Conservation (phyloP, 2,329 filamentous ascomycete species). For the Fonsecaea pedrosoi region DNA sequence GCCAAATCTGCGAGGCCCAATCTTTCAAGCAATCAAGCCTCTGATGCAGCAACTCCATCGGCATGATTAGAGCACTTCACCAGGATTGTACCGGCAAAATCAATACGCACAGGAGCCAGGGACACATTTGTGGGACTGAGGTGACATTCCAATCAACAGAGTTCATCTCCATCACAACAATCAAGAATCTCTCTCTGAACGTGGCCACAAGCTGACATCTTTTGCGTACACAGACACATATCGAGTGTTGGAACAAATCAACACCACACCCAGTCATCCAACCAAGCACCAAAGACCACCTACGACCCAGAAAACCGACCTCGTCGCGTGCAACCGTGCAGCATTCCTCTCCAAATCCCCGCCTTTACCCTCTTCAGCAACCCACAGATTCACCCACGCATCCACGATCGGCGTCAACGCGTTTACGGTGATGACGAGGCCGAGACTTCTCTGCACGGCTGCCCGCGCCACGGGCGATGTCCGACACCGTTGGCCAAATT, state of each 20-base stretch:
- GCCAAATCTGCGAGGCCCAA: not conserved
- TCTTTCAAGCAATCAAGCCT: not conserved
- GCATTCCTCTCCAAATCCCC: constrained; percentile 22
- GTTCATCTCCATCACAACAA: not conserved
- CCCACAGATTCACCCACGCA: constrained; percentile 27
- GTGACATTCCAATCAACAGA: not conserved
- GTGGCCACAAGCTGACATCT: not conserved
- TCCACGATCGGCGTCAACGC: constrained; percentile 29
- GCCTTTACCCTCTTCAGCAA: constrained; percentile 4
- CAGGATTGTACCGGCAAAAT: not conserved
- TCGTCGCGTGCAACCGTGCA: constrained; percentile 17
- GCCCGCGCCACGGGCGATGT: constrained; percentile 4
- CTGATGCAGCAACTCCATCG: not conserved
- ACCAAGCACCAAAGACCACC: constrained; percentile 33
- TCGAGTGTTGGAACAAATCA: not conserved
- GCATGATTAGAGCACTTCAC: not conserved
- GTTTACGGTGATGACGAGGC: constrained; percentile 31
- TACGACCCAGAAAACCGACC: constrained; percentile 25
- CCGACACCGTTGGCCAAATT: constrained; percentile 15
- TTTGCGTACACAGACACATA: not conserved
- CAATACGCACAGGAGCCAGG: not conserved
- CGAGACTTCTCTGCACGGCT: constrained; percentile 28
- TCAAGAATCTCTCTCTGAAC: not conserved
- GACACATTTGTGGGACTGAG: not conserved
- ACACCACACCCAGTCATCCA: constrained; percentile 6